These are phyloP conservation scores for Annulohypoxylon bovei DNA, from an alignment of 495 filamentous ascomycete genomes.

Conservation along the genomic window DNA sequence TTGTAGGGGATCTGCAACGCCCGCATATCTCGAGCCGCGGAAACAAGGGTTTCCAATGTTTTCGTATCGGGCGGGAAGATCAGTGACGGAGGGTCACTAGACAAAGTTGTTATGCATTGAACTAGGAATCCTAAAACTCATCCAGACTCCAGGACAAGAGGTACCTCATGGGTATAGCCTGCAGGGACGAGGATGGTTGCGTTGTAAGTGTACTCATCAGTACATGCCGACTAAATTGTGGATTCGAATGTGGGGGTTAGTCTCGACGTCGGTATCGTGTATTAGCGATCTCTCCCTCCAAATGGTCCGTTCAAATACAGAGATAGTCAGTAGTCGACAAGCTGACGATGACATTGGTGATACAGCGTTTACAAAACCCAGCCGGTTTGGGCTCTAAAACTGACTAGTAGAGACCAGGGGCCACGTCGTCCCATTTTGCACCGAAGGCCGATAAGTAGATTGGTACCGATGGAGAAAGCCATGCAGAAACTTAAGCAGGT, in stretches of 20 bases:
- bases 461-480: constrained; percentile 9
- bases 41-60: constrained; percentile 31
- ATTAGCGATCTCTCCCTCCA: constrained; percentile 19
- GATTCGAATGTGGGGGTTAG: constrained; percentile 29
- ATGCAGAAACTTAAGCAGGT: constrained; percentile 20
- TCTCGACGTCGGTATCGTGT: constrained; percentile 13
- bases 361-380: constrained; percentile 19
- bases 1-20: constrained; percentile 31
- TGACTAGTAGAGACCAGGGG: constrained; percentile 23
- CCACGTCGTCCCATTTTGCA: neutral
- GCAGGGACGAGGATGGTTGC: constrained; percentile 13
- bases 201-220: constrained; percentile 23
- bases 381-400: constrained; percentile 15
- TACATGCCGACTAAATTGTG: constrained; percentile 27
- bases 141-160: constrained; percentile 5
- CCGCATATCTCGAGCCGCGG: constrained; percentile 28
- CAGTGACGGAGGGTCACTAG: constrained; percentile 21
- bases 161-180: constrained; percentile 24
- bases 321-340: constrained; percentile 9
- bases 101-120: constrained; percentile 27
- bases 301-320: constrained; percentile 24
- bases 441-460: neutral
- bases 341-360: constrained; percentile 35
- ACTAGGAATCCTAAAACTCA: constrained; percentile 11
- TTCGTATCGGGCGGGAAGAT: constrained; percentile 23